Evolutionary conservation across 345 rosid species (phyloP).

Genomic region (Salix udensis): DNA sequence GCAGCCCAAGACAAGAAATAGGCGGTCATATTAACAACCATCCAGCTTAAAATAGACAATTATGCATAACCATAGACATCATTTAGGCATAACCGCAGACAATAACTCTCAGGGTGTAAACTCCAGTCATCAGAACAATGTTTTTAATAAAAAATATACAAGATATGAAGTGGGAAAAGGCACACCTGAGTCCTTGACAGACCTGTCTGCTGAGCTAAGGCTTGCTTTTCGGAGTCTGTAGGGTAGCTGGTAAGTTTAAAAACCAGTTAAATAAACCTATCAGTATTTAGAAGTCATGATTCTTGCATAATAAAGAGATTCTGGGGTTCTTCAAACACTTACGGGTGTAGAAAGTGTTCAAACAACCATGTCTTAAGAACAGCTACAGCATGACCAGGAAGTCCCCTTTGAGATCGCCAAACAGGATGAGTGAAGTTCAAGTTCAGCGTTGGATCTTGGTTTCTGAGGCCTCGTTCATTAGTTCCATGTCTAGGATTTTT

Average conservation of each 20-base stretch:
- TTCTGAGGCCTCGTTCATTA: background rate
- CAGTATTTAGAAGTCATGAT: background rate
- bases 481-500: background rate
- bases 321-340: background rate
- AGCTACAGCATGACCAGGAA: slow-evolving; percentile 28
- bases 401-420: slow-evolving; percentile 30
- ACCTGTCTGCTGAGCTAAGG: slow-evolving; percentile 27
- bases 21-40: background rate
- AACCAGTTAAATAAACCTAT: background rate
- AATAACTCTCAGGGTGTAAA: background rate
- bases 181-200: slow-evolving; percentile 31
- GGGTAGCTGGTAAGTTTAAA: slow-evolving; percentile 19
- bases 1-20: background rate
- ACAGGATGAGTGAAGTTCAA: slow-evolving; percentile 12
- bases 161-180: background rate
- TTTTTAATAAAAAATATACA: background rate
- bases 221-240: slow-evolving; percentile 23
- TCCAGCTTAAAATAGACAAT: background rate
- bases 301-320: too few relatives aligned
- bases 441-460: background rate
- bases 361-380: slow-evolving; percentile 28
- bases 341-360: slow-evolving; percentile 34
- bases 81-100: background rate
- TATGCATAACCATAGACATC: too few relatives aligned
- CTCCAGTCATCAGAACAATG: background rate